Base-by-base conservation (phyloP, 805 yeast species). In the Wickerhamiella azymoides region DNA sequence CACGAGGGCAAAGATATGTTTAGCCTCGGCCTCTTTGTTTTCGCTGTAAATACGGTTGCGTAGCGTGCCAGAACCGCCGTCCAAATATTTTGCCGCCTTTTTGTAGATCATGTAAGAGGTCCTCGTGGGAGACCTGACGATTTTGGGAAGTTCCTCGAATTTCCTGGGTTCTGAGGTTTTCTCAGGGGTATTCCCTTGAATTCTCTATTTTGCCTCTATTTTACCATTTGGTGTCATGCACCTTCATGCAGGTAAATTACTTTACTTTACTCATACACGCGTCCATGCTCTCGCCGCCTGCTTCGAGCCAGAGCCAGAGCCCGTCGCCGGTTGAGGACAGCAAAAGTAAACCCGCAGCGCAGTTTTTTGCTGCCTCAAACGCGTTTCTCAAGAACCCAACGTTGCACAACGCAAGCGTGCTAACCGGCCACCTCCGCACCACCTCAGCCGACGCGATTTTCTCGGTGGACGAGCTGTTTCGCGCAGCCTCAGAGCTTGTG, bases 1-100 rank as follows among this genome's bases (percentile, higher is more conserved):
- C 19, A 86, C 85, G 24, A 89, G 65, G 0, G 96, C 98, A 66
- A 70, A 85, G 1, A 88, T 65, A 58, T 89, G 96, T 56, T 82
- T 84, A 1, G 96, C 94, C 49, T 85, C 76, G 0, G 78, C 66
- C 55, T 72, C 54, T 67, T 68, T 46, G 66, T 68, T 38, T 61
- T 62, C 49, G 35, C 49, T 45, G 51, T 60, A 54, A 39, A 59
- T 49, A 65, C 72, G 37, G 68, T 72, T 54, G 17, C 52, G 48
- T 16, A 56, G 52, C 8, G 59, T 50, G 2, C 59, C 59, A 1
- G 59, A 52, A 9, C 55, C 58, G 10, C 49, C 55, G 38, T 56
- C 57, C 27, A 56, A 43, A 43, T 47, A 55, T 18, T 49, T 47
- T 3, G 59, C 57, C 5, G 59, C 58, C 26, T 48, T 52, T 26